Evolutionary conservation across 257 asterid species (phyloP), one percentile per base, ranked within the genome.

Genomic region (Scutellaria minor): DNA sequence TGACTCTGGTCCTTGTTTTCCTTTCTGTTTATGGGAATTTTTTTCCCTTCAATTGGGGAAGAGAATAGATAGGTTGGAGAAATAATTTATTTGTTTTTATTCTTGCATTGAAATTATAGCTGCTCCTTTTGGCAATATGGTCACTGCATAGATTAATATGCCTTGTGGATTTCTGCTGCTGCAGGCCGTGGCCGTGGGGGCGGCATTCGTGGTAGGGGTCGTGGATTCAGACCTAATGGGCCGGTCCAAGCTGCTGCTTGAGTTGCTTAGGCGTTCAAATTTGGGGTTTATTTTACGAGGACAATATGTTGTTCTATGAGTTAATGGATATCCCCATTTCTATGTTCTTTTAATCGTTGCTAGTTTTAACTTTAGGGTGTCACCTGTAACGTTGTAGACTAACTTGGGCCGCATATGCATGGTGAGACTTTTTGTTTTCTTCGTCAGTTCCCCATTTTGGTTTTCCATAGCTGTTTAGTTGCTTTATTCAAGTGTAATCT

Each of bases 121-220:
- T 50, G 56, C 55, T 42, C 14, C 11, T 40, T 24, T 24, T 24
- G 27, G 15, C 44, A 8, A 4, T n/a, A 9, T 18, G 24, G 14
- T 15, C 3, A 35, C 7, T 71, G 11, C 56, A n/a, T 3, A 27
- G 9, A 1, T 11, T 18, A 3, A 20, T 27, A 24, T 15, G 1
- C 0, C 46, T 37, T 54, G 20, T 50, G 54, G 44, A 6, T 4
- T 65, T 66, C 5, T 42, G 58, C 51, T 42, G 58, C 51, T 66
- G 82, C 82, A 90, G 27, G 27, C 27, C 27, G 27, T 24, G 97
- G 92, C 22, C 94, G 94, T 72, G 92, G 94, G 12, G 80, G 96
- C 82, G 95, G 88, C 22, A 66, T 63, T 27, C 96, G 95, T 78
- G 95, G 95, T 9, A 80, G 91, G 82, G 98, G 89, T 41, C 92